A percentile compares a stretch with the other conserved stretches of the same genome.
Conservation (phyloP, 2,329 filamentous ascomycete species). For the Aspergillus ochraceoroseus region DNA sequence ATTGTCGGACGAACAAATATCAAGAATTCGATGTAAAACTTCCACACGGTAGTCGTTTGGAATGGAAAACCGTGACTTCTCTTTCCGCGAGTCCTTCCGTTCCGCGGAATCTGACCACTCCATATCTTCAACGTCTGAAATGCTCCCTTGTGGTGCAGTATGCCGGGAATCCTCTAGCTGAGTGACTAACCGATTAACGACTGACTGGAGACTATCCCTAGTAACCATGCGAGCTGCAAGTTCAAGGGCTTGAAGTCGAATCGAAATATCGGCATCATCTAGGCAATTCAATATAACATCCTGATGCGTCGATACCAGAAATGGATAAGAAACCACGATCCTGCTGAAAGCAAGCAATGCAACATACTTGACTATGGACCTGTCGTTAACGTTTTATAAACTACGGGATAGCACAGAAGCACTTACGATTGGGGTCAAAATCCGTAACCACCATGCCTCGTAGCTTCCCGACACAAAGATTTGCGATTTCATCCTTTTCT, state of each 20-base stretch:
- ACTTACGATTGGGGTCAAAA: slow-evolving; percentile 84
- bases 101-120: slow-evolving; percentile 4
- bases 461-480: slow-evolving; percentile 85
- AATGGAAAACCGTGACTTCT: slow-evolving; percentile 36
- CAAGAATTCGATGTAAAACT: slow-evolving; percentile 75
- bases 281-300: slow-evolving; percentile 96
- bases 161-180: slow-evolving; percentile 68
- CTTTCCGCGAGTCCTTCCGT: slow-evolving; percentile 4
- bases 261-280: slow-evolving; percentile 92
- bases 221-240: slow-evolving; percentile 92
- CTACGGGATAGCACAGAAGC: background rate
- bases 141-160: slow-evolving; percentile 37
- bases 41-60: slow-evolving; percentile 81
- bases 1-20: slow-evolving; percentile 85
- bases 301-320: slow-evolving; percentile 84
- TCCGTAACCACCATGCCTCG: slow-evolving; percentile 91
- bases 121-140: slow-evolving; percentile 35
- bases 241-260: slow-evolving; percentile 85
- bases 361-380: slow-evolving; percentile 79
- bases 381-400: slow-evolving; percentile 2
- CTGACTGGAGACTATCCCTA: slow-evolving; percentile 72
- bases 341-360: slow-evolving; percentile 92
- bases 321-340: slow-evolving; percentile 82
- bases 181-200: slow-evolving; percentile 80
- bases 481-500: slow-evolving; percentile 86